Conservation (phyloP, 495 filamentous ascomycete species). For the Rhypophila decipiens region DNA sequence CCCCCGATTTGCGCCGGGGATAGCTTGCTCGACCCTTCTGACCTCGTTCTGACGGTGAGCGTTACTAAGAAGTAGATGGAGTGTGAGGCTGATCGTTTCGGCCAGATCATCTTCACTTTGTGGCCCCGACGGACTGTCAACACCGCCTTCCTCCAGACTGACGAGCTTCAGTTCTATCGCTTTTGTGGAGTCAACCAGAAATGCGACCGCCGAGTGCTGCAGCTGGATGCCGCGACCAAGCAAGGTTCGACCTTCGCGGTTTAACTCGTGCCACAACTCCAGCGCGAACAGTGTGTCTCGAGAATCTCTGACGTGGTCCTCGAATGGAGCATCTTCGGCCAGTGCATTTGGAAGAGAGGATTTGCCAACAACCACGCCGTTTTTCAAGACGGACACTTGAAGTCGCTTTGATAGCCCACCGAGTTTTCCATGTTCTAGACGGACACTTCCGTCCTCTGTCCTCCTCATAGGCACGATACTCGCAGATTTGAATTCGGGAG, state of each 20-base stretch:
- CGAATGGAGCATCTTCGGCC: slow-evolving; percentile 34
- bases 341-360: slow-evolving; percentile 38
- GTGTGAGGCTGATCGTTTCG: slow-evolving; percentile 49
- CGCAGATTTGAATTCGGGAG: slow-evolving; percentile 65
- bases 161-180: slow-evolving; percentile 51
- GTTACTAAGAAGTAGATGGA: slow-evolving; percentile 61
- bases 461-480: slow-evolving; percentile 73
- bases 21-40: slow-evolving; percentile 25
- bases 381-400: slow-evolving; percentile 50
- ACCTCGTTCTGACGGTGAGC: slow-evolving; percentile 59
- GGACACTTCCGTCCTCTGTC: slow-evolving; percentile 64
- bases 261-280: slow-evolving; percentile 89
- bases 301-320: slow-evolving; percentile 68
- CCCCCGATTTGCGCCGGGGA: slow-evolving; percentile 27
- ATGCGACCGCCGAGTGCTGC: slow-evolving; percentile 50
- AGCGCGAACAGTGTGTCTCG: slow-evolving; percentile 85
- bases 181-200: slow-evolving; percentile 38
- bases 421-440: slow-evolving; percentile 62
- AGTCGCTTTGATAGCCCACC: slow-evolving; percentile 53
- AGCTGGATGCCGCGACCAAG: slow-evolving; percentile 59
- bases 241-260: slow-evolving; percentile 68
- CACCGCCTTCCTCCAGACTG: slow-evolving; percentile 32
- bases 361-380: slow-evolving; percentile 44
- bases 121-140: slow-evolving; percentile 3
- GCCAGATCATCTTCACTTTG: slow-evolving; percentile 41